These are phyloP conservation scores for Pichia sp. DNA, from an alignment of 1,139 yeast genomes.

Conservation along the genomic window DNA sequence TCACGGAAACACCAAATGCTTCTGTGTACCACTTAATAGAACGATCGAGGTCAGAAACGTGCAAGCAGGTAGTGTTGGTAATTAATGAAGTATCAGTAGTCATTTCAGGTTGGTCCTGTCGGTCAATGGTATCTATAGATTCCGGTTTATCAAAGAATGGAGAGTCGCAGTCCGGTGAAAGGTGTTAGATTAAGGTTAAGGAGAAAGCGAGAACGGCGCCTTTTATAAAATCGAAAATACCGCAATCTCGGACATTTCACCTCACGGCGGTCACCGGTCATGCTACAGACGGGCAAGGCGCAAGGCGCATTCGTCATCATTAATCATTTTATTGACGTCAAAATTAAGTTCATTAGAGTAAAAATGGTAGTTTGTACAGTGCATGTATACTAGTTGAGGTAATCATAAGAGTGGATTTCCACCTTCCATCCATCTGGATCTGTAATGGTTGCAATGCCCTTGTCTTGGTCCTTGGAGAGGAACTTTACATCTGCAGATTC, in stretches of 20 bases:
- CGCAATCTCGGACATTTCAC: too few relatives aligned
- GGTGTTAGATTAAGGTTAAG: too few relatives aligned
- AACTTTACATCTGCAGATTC: constrained; percentile 35
- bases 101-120: too few relatives aligned
- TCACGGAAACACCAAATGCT: constrained; percentile 65
- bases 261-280: too few relatives aligned
- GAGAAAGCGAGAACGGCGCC: too few relatives aligned
- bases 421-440: constrained; percentile 95
- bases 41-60: constrained; percentile 74
- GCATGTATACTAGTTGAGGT: constrained; percentile 19
- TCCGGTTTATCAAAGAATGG: too few relatives aligned
- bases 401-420: constrained; percentile 50
- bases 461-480: constrained; percentile 37
- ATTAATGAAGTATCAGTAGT: constrained; percentile 30
- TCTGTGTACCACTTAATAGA: constrained; percentile 68
- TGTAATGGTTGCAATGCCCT: constrained; percentile 65
- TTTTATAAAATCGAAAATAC: too few relatives aligned
- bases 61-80: constrained; percentile 69
- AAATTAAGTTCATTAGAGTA: neutral
- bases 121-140: too few relatives aligned
- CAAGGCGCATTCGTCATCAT: too few relatives aligned
- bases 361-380: neutral
- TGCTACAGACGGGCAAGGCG: too few relatives aligned
- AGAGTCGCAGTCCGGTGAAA: too few relatives aligned
- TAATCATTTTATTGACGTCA: too few relatives aligned